Percentiles rank a stretch among this genome's conserved stretches.
These are phyloP conservation scores for Fusarium domesticum DNA, from an alignment of 2,329 filamentous ascomycete species.

Conservation along the genomic window DNA sequence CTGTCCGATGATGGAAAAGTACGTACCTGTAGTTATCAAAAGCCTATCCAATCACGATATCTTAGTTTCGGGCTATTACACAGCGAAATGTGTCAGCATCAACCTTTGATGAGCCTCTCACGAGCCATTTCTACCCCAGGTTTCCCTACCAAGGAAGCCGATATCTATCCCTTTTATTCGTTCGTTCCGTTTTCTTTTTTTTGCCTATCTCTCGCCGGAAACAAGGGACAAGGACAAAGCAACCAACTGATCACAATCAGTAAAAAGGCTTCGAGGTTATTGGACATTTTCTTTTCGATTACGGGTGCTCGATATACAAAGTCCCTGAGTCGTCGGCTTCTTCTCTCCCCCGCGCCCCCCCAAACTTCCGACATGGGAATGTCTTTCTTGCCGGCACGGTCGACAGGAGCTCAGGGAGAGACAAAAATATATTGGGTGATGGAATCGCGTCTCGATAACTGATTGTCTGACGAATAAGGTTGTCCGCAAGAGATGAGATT, in stretches of 20 bases:
- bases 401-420: too few relatives aligned
- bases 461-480: slow-evolving; percentile 23
- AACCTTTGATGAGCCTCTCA: slow-evolving; percentile 5
- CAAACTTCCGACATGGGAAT: slow-evolving; percentile 14
- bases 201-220: too few relatives aligned
- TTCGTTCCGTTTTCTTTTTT: too few relatives aligned
- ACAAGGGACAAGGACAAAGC: too few relatives aligned
- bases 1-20: too few relatives aligned
- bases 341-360: slow-evolving; percentile 8
- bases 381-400: too few relatives aligned
- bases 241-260: slow-evolving; percentile 21
- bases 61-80: too few relatives aligned
- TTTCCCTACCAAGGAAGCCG: slow-evolving; percentile 23
- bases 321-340: slow-evolving; percentile 5
- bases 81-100: too few relatives aligned
- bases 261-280: slow-evolving; percentile 25
- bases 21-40: too few relatives aligned
- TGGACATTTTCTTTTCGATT: too few relatives aligned
- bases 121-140: slow-evolving; percentile 25
- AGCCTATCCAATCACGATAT: too few relatives aligned
- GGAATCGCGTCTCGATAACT: slow-evolving; percentile 23
- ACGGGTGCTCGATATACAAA: slow-evolving; percentile 16
- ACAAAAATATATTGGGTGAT: slow-evolving; percentile 21
- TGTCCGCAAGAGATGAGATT: slow-evolving; percentile 12
- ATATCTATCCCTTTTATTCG: slow-evolving; percentile 26